Percentiles rank a stretch among this genome's conserved stretches.
Conservation (phyloP, 345 rosid species). For the Erucastrum elatum region DNA sequence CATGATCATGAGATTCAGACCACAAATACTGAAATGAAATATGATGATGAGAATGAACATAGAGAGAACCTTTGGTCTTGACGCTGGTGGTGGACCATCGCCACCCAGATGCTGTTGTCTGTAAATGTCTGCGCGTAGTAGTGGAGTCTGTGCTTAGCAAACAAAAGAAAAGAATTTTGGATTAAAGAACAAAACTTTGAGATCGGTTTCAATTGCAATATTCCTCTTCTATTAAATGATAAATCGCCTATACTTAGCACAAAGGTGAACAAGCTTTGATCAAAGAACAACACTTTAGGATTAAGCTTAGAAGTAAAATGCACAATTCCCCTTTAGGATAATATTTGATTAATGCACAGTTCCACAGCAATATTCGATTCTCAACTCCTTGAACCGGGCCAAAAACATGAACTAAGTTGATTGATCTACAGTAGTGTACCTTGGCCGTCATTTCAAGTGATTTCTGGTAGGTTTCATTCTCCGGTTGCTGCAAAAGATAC, state of each 20-base stretch:
- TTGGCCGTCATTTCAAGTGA: constrained; percentile 69
- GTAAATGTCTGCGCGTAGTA: constrained; percentile 62
- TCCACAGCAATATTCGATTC: too few relatives aligned
- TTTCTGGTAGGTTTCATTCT: constrained; percentile 65
- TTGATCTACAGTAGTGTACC: constrained; percentile 45
- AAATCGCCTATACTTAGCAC: background rate
- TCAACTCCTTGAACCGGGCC: background rate
- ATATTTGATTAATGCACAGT: too few relatives aligned
- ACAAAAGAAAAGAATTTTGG: background rate
- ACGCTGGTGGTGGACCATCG: constrained; percentile 49
- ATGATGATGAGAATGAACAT: constrained; percentile 1
- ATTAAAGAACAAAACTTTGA: background rate
- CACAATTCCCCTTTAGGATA: background rate
- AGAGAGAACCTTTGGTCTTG: constrained; percentile 24
- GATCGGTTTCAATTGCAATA: background rate
- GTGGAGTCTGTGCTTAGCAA: constrained; percentile 58
- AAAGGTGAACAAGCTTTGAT: background rate
- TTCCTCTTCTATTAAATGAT: background rate
- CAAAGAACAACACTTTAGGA: background rate
- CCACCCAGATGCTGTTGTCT: constrained; percentile 52
- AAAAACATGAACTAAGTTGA: background rate
- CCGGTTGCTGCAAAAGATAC: constrained; percentile 62
- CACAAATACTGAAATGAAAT: background rate
- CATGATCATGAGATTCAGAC: constrained; percentile 1
- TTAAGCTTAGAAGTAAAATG: background rate